Percentiles rank a stretch among this genome's conserved stretches.
These are phyloP conservation scores for Aspergillus quadricinctus DNA, from an alignment of 2,329 filamentous ascomycete species.

Conservation along the genomic window DNA sequence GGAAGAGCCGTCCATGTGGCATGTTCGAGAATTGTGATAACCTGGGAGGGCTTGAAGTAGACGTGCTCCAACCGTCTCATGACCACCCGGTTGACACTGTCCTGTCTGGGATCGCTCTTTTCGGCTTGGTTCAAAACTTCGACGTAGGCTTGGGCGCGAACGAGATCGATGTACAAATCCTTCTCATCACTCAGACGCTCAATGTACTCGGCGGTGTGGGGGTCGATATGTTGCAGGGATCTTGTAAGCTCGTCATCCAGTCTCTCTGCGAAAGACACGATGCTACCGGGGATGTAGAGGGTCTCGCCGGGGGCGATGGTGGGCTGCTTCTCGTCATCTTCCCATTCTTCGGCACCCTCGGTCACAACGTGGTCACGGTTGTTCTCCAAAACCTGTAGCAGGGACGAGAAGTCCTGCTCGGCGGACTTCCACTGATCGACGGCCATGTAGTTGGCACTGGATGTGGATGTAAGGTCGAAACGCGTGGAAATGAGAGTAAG, in stretches of 20 bases:
- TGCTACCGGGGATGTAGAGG: slow-evolving; percentile 87
- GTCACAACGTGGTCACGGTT: slow-evolving; percentile 79
- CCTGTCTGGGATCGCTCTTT: slow-evolving; percentile 70
- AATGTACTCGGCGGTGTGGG: slow-evolving; percentile 97
- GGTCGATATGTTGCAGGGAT: slow-evolving; percentile 96
- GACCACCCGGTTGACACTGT: slow-evolving; percentile 84
- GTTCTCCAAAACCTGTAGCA: slow-evolving; percentile 74
- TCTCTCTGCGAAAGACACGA: slow-evolving; percentile 91
- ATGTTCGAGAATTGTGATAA: slow-evolving; percentile 89
- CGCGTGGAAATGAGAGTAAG: slow-evolving; percentile 87
- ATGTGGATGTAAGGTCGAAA: slow-evolving; percentile 84
- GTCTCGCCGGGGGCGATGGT: slow-evolving; percentile 67
- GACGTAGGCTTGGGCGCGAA: slow-evolving; percentile 82
- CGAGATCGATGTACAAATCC: slow-evolving; percentile 84
- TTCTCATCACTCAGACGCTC: slow-evolving; percentile 90
- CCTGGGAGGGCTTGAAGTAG: slow-evolving; percentile 97
- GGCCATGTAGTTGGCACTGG: slow-evolving; percentile 71
- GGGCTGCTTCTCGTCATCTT: slow-evolving; percentile 94
- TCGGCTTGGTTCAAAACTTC: slow-evolving; percentile 71
- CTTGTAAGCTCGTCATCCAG: slow-evolving; percentile 95
- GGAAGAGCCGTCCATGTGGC: slow-evolving; percentile 85
- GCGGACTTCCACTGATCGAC: slow-evolving; percentile 96
- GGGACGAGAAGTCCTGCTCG: slow-evolving; percentile 74
- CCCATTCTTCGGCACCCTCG: slow-evolving; percentile 95
- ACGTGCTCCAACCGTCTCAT: slow-evolving; percentile 95